A percentile compares a stretch with the other conserved stretches of the same genome.
Evolutionary conservation across 2,329 filamentous ascomycete species (phyloP).

Genomic region (Nothophaeocryptopus gaeumannii): DNA sequence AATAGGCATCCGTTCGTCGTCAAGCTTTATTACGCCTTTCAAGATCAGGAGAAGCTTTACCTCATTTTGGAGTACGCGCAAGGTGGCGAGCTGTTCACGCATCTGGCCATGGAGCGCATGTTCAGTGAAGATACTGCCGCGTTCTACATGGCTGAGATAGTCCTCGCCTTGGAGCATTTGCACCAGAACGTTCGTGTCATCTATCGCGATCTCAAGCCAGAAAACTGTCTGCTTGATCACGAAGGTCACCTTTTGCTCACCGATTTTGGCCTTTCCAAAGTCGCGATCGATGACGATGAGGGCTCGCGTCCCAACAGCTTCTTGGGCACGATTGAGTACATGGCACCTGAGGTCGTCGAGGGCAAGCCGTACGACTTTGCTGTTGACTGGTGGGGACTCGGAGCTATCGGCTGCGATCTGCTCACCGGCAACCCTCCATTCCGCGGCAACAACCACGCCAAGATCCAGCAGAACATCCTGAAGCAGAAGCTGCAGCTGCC

Average conservation of each 20-base stretch:
- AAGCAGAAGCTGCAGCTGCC: conserved; percentile 86
- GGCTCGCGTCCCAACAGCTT: conserved; percentile 72
- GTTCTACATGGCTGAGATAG: conserved; percentile 99
- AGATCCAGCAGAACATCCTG: conserved; percentile 93
- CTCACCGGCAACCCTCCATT: conserved; percentile 92
- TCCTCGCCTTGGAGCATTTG: conserved; percentile 87
- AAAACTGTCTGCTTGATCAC: conserved; percentile 90
- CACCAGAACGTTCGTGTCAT: conserved; percentile 90
- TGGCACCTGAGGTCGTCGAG: conserved; percentile 92
- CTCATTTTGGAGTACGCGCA: conserved; percentile 96
- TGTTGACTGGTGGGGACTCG: conserved; percentile 98
- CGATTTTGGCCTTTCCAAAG: conserved; percentile 95
- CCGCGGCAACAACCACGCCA: conserved; percentile 83
- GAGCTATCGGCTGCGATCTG: conserved; percentile 85
- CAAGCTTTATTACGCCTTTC: conserved; percentile 96
- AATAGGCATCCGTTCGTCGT: conserved; percentile 97
- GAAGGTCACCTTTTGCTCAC: conserved; percentile 92
- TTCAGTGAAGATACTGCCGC: conserved; percentile 84
- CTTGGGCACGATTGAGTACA: conserved; percentile 94
- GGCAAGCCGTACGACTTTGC: conserved; percentile 88
- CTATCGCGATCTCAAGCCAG: conserved; percentile 95
- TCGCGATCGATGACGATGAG: conserved; percentile 65
- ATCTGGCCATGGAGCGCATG: conserved; percentile 90
- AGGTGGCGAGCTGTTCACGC: conserved; percentile 95
- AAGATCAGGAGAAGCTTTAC: conserved; percentile 96